phyloP scores from a whole-genome alignment of 306 rosid species.

The Vigna radiata region DNA sequence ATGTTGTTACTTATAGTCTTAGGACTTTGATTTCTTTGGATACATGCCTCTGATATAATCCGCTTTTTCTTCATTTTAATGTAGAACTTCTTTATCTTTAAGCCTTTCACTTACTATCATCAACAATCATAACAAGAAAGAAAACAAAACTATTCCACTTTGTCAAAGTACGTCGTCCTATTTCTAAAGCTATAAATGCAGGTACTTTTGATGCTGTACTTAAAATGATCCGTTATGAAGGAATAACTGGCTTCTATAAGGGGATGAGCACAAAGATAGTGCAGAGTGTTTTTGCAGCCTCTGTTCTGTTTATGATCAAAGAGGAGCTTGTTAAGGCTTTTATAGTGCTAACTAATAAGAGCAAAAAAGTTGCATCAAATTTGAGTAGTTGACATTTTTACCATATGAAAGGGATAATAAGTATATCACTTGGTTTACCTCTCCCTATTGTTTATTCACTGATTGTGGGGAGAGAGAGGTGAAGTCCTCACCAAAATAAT shows the following conservation, averaged over 20 bases:
- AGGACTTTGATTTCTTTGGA: too few species aligned
- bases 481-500: slow-evolving; percentile 23
- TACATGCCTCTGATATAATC: too few species aligned
- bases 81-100: not conserved
- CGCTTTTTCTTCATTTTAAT: not conserved
- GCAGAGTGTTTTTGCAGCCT: slow-evolving; percentile 90
- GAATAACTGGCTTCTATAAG: slow-evolving; percentile 71
- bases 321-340: slow-evolving; percentile 82
- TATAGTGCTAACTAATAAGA: slow-evolving; percentile 50
- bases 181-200: slow-evolving; percentile 40
- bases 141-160: slow-evolving; percentile 15
- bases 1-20: too few species aligned
- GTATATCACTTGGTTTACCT: not conserved
- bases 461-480: slow-evolving; percentile 23
- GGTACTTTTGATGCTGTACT: slow-evolving; percentile 78
- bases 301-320: slow-evolving; percentile 81
- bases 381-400: slow-evolving; percentile 40
- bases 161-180: slow-evolving; percentile 18
- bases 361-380: slow-evolving; percentile 44
- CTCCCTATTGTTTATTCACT: slow-evolving; percentile 14
- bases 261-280: slow-evolving; percentile 92
- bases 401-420: slow-evolving; percentile 14
- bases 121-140: slow-evolving; percentile 2
- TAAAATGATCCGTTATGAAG: slow-evolving; percentile 84
- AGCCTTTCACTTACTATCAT: not conserved